phyloP scores from a whole-genome alignment of 148 eudicot species.

The Diospyros kaki region DNA sequence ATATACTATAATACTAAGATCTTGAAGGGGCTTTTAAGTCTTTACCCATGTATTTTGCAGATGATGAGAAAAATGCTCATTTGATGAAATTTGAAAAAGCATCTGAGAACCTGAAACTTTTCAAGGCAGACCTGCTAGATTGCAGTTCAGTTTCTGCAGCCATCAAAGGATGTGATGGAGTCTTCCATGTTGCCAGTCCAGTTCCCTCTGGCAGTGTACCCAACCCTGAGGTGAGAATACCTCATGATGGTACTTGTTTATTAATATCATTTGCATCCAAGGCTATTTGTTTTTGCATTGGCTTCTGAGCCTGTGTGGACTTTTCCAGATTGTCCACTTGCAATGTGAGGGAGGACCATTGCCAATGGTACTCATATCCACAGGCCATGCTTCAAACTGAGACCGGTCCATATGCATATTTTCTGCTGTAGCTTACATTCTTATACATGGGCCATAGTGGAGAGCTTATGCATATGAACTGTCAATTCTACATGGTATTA shows the following conservation, averaged over 20 bases:
- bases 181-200: conserved; percentile 48
- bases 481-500: not conserved
- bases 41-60: conserved; percentile 14
- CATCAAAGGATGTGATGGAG: conserved; percentile 37
- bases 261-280: not conserved
- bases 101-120: conserved; percentile 29
- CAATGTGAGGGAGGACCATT: not conserved
- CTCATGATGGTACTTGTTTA: not conserved
- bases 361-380: not conserved
- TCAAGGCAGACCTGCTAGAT: conserved; percentile 40
- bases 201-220: conserved; percentile 26
- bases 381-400: not conserved
- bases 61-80: conserved; percentile 33
- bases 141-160: conserved; percentile 27
- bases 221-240: conserved; percentile 36
- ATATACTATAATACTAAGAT: too few relatives aligned
- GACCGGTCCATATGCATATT: not conserved
- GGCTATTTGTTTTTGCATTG: not conserved
- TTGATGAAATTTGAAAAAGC: conserved; percentile 33
- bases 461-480: not conserved
- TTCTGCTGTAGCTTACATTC: not conserved
- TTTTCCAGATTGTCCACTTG: not conserved
- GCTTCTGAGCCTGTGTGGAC: not conserved
- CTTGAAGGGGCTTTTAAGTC: not conserved
- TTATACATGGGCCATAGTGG: not conserved